Conservation (phyloP, 2,329 filamentous ascomycete species). For the Rhinocladiella similis region DNA sequence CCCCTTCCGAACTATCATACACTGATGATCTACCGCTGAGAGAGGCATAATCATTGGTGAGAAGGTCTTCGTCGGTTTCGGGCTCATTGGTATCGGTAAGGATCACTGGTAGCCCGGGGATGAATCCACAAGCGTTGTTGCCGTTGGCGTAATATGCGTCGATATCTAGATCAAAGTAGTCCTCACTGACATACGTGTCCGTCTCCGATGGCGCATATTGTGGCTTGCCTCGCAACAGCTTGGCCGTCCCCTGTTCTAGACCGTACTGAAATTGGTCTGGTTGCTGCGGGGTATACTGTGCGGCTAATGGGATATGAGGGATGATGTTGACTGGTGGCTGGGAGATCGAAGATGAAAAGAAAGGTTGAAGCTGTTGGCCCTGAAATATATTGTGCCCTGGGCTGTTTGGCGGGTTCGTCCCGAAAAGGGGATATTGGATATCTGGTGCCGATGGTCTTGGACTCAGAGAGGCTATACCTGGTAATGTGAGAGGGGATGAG, state of each 20-base stretch:
- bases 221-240: constrained; percentile 20
- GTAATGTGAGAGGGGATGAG: not conserved
- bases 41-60: constrained; percentile 24
- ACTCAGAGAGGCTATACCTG: constrained; percentile 3
- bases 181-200: constrained; percentile 23
- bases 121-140: constrained; percentile 29
- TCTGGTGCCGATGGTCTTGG: constrained; percentile 2
- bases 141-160: constrained; percentile 28
- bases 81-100: constrained; percentile 23
- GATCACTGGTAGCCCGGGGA: constrained; percentile 27
- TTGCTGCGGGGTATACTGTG: constrained; percentile 8
- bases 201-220: constrained; percentile 24
- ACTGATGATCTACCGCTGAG: constrained; percentile 22
- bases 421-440: constrained; percentile 17
- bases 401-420: constrained; percentile 5
- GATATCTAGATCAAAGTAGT: constrained; percentile 30
- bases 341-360: not conserved
- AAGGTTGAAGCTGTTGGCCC: not conserved
- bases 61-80: constrained; percentile 25
- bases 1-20: constrained; percentile 20
- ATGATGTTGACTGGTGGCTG: constrained; percentile 6
- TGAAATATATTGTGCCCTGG: constrained; percentile 11
- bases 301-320: constrained; percentile 1
- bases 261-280: constrained; percentile 13
- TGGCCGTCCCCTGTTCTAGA: constrained; percentile 22